Base-by-base conservation (phyloP, 75 land plant genomes). In the Cryptomeria japonica region DNA sequence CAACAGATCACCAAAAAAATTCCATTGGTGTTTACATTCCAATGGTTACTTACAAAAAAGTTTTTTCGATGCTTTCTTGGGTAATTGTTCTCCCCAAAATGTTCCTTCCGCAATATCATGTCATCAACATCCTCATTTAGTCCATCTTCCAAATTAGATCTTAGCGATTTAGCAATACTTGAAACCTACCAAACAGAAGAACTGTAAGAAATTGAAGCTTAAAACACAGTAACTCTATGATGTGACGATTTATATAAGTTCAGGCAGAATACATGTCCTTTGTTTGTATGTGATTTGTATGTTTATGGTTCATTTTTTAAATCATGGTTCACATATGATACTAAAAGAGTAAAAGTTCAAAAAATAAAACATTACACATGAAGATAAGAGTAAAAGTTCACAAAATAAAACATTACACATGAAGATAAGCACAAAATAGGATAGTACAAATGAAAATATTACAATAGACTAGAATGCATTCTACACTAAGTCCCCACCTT, bases 51-150 rank as follows among this genome's bases (percentile, higher is more conserved):
- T 78, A 78, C 80, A 39, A 37, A 89, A 84, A 91, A 89, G 7
- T 88, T 83, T 76, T 89, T 89, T 18, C 58, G 86, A 22, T 80
- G 91, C 82, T 89, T 86, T 84, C 88, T 89, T 72, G 92, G 91
- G 85, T 90, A 90, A 7, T 47, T 85, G 58, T 91, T 91, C n/a
- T 61, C 47, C 34, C 92, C 92, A 73, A 64, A 91, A 25, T 78
- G 88, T 91, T 58, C 89, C 92, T 86, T 86, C 36, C 90, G 70
- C 73, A 83, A 78, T 36, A 86, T 80, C 25, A 89, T 72, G 32
- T 86, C 87, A 36, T 82, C 88, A 32, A 72, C 44, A 87, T 86
- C 86, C 18, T 80, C 90, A 36, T 42, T 72, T 37, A 89, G 70
- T 28, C 92, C 92, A 1, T 89, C 76, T 49, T 91, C 92, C 55